Evolutionary conservation across 208 protist species (phyloP).

Genomic region (Leishmania braziliensis): DNA sequence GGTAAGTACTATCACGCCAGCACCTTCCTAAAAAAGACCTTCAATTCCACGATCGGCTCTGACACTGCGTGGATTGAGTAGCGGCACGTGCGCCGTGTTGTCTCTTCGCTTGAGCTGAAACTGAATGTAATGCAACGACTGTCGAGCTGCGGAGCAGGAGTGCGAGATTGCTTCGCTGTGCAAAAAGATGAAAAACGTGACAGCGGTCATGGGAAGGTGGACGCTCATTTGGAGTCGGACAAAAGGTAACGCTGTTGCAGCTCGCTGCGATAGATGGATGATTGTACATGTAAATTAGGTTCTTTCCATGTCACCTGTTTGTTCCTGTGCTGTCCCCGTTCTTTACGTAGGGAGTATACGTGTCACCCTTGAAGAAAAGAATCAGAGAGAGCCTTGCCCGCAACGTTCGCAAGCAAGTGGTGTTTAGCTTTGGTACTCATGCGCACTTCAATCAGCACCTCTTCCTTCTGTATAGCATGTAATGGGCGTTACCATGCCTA

Average conservation of each 20-base stretch:
- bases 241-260: neutral
- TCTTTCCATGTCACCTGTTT: neutral
- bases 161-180: neutral
- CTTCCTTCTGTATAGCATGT: neutral
- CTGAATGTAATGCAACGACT: slow-evolving; percentile 4
- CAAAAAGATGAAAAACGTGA: neutral
- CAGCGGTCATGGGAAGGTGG: neutral
- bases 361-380: slow-evolving; percentile 4
- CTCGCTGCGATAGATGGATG: neutral
- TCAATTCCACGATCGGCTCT: slow-evolving; percentile 79
- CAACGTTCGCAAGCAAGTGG: neutral
- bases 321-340: neutral
- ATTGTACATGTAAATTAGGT: neutral
- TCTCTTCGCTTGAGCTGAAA: slow-evolving; percentile 1
- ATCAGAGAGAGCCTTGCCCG: neutral
- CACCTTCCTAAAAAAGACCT: slow-evolving; percentile 81
- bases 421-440: neutral
- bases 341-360: neutral
- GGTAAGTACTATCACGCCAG: slow-evolving; percentile 70
- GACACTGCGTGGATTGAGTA: slow-evolving; percentile 54
- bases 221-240: neutral
- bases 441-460: neutral
- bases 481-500: neutral
- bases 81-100: neutral
- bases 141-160: neutral